Percentiles rank a stretch among this genome's conserved stretches.
Conservation (phyloP, 345 rosid species). For the Xanthoceras sorbifolium region DNA sequence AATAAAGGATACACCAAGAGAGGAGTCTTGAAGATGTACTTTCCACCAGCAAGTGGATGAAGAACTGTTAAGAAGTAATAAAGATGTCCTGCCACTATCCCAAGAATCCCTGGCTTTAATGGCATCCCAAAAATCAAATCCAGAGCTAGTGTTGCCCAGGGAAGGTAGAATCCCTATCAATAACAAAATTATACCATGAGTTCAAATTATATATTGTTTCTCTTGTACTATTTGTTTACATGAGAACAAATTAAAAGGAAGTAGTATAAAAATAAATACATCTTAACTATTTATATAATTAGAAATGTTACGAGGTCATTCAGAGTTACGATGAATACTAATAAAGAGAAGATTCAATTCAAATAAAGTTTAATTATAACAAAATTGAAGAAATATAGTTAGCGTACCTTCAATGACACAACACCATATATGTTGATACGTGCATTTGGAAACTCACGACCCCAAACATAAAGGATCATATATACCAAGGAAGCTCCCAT, state of each 20-base stretch:
- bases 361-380: too few relatives aligned
- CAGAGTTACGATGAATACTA: too few relatives aligned
- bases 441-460: slow-evolving; percentile 59
- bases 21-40: slow-evolving; percentile 54
- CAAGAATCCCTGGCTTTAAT: slow-evolving; percentile 59
- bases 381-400: not conserved
- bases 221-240: not conserved
- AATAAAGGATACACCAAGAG: slow-evolving; percentile 64
- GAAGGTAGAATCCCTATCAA: slow-evolving; percentile 63
- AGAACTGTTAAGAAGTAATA: slow-evolving; percentile 65
- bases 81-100: slow-evolving; percentile 66
- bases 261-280: too few relatives aligned
- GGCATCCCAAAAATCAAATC: slow-evolving; percentile 54
- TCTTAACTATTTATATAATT: too few relatives aligned
- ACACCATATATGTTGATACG: slow-evolving; percentile 53
- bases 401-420: slow-evolving; percentile 53
- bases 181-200: not conserved
- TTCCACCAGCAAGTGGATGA: slow-evolving; percentile 68
- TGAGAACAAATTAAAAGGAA: not conserved
- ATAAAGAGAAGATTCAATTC: too few relatives aligned
- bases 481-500: slow-evolving; percentile 60
- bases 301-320: too few relatives aligned
- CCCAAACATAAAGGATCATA: slow-evolving; percentile 64
- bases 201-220: not conserved
- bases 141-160: slow-evolving; percentile 68